Conservation (phyloP, 805 yeast genomes). For the Kurtzmaniella fragi region DNA sequence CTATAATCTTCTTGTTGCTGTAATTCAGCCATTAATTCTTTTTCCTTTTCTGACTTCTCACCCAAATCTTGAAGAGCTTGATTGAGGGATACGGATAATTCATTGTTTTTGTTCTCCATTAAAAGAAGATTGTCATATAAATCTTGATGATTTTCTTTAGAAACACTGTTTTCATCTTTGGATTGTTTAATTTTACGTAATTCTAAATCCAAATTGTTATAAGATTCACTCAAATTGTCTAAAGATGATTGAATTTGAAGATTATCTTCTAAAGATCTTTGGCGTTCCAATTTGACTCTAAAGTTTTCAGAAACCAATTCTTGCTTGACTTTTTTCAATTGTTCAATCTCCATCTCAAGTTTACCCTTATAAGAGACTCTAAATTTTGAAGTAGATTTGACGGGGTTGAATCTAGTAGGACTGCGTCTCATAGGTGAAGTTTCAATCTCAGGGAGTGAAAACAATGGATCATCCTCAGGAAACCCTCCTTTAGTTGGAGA, state of each 20-base stretch:
- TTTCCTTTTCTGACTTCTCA: not conserved
- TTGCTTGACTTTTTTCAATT: constrained; percentile 7
- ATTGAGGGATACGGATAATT: not conserved
- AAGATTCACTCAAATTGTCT: not conserved
- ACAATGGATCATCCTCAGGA: not conserved
- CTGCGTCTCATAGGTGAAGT: not conserved
- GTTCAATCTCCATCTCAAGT: constrained; percentile 8
- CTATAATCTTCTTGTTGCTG: no score
- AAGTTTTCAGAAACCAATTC: constrained; percentile 2
- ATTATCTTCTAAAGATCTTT: no score
- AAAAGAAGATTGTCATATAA: no score
- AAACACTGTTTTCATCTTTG: not conserved
- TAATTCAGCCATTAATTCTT: not conserved
- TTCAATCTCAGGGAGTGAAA: not conserved
- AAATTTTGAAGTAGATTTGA: constrained; percentile 2
- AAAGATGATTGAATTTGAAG: no score
- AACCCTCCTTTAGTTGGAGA: not conserved
- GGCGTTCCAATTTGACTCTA: no score
- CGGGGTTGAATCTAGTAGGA: not conserved
- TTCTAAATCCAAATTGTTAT: not conserved
- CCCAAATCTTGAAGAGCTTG: not conserved
- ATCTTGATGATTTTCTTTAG: not conserved
- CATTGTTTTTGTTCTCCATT: not conserved
- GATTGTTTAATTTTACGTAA: not conserved
- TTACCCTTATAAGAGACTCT: constrained; percentile 8